Evolutionary conservation across 202 grass and related monocot genomes (phyloP).

Genomic region (Bolboschoenoplectus hybrid): DNA sequence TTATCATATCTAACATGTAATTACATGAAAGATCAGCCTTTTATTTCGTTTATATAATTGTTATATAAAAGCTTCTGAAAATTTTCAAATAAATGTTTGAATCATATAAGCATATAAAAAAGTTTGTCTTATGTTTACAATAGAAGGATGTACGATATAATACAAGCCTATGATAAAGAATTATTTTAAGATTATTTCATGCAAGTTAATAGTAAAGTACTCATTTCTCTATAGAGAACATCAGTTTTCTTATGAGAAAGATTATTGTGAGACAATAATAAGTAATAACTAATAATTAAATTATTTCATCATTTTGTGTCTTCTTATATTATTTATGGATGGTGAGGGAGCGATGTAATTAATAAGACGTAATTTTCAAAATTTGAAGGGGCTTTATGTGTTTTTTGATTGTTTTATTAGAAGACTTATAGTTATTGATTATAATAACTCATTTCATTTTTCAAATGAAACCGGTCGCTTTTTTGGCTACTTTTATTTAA

Average conservation of each 20-base stretch:
- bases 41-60: background rate
- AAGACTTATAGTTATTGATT: too few relatives aligned
- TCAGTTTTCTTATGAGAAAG: background rate
- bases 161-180: background rate
- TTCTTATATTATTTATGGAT: background rate
- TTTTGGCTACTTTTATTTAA: too few relatives aligned
- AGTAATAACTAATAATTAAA: too few relatives aligned
- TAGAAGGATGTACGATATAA: background rate
- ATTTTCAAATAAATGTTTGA: background rate
- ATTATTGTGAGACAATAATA: background rate
- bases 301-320: too few relatives aligned
- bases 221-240: background rate
- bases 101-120: too few relatives aligned
- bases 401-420: background rate
- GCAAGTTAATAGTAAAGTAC: background rate
- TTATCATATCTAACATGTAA: background rate
- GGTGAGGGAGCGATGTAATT: background rate
- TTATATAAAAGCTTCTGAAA: background rate
- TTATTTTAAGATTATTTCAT: background rate
- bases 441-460: too few relatives aligned
- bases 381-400: background rate
- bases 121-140: background rate
- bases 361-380: background rate
- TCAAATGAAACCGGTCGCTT: too few relatives aligned
- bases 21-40: background rate